These are phyloP conservation scores for Crithidia thermophila DNA, from an alignment of 208 protist species.

Conservation along the genomic window DNA sequence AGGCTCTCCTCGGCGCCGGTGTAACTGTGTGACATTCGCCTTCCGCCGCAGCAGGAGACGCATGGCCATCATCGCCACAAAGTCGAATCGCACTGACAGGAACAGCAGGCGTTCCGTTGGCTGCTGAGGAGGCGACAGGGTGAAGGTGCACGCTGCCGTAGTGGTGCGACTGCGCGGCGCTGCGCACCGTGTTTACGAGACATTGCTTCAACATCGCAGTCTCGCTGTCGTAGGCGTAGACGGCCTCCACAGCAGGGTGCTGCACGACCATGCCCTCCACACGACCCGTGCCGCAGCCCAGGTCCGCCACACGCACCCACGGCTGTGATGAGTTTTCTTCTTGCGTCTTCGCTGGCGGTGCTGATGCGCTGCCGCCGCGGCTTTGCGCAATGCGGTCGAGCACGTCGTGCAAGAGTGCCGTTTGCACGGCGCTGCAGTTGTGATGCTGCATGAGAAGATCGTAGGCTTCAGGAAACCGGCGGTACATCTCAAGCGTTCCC, in stretches of 20 bases:
- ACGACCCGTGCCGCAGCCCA: constrained; percentile 85
- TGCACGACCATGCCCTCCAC: constrained; percentile 60
- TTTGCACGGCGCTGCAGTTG: constrained; percentile 55
- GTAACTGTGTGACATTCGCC: too few relatives aligned
- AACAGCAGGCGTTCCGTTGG: neutral
- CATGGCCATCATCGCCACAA: neutral
- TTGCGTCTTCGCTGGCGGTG: neutral
- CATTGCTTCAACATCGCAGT: constrained; percentile 65
- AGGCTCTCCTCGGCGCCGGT: neutral
- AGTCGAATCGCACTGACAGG: neutral
- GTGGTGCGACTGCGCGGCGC: constrained; percentile 23
- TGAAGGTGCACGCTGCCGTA: constrained; percentile 18
- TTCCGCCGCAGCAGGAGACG: too few relatives aligned
- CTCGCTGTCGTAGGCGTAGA: constrained; percentile 84
- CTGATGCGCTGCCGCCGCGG: too few relatives aligned
- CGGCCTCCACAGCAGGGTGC: constrained; percentile 43
- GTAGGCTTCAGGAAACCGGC: constrained; percentile 74
- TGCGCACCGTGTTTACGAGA: constrained; percentile 51
- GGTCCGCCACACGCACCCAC: constrained; percentile 60
- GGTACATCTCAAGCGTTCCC: constrained; percentile 85
- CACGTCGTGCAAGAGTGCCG: constrained; percentile 47
- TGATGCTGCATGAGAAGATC: constrained; percentile 79
- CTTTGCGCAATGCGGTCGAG: constrained; percentile 38
- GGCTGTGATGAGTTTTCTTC: neutral
- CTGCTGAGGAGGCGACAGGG: constrained; percentile 3